Evolutionary conservation across 345 rosid genomes (phyloP).

Genomic region (Corchorus capsularis): DNA sequence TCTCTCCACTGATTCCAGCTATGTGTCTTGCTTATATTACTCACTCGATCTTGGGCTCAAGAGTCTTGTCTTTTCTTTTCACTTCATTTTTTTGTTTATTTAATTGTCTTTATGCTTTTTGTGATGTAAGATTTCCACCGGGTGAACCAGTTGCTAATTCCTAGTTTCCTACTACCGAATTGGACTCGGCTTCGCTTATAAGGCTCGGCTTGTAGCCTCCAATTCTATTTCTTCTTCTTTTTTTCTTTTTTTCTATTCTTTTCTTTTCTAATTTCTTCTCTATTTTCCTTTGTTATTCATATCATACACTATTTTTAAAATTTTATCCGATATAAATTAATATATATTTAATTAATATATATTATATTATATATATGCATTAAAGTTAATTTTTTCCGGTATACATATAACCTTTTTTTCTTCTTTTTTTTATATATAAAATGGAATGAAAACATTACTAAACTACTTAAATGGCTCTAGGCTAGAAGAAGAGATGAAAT

Average conservation of each 20-base stretch:
- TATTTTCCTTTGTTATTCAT: too few relatives aligned
- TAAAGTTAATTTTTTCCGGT: too few relatives aligned
- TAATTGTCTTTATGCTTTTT: slow-evolving; percentile 7
- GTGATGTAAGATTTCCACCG: slow-evolving; percentile 36
- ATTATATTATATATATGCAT: too few relatives aligned
- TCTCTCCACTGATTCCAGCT: slow-evolving; percentile 22
- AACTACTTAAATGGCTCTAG: too few relatives aligned
- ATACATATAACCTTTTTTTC: too few relatives aligned
- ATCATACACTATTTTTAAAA: too few relatives aligned
- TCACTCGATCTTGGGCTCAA: slow-evolving; percentile 10
- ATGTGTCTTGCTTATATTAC: background rate
- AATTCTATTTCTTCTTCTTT: background rate
- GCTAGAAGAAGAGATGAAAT: too few relatives aligned
- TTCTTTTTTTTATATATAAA: too few relatives aligned
- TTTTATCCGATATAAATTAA: too few relatives aligned
- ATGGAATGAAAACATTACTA: too few relatives aligned
- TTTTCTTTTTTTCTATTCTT: background rate
- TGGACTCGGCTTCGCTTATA: background rate
- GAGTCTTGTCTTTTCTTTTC: slow-evolving; percentile 31
- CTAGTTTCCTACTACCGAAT: background rate
- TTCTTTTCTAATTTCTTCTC: too few relatives aligned
- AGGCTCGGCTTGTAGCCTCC: background rate
- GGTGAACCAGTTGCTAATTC: slow-evolving; percentile 31
- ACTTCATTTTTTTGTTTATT: slow-evolving; percentile 9
- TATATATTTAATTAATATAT: too few relatives aligned